These are phyloP conservation scores for Botryotinia convoluta DNA, from an alignment of 2,329 filamentous ascomycete genomes.

Conservation along the genomic window DNA sequence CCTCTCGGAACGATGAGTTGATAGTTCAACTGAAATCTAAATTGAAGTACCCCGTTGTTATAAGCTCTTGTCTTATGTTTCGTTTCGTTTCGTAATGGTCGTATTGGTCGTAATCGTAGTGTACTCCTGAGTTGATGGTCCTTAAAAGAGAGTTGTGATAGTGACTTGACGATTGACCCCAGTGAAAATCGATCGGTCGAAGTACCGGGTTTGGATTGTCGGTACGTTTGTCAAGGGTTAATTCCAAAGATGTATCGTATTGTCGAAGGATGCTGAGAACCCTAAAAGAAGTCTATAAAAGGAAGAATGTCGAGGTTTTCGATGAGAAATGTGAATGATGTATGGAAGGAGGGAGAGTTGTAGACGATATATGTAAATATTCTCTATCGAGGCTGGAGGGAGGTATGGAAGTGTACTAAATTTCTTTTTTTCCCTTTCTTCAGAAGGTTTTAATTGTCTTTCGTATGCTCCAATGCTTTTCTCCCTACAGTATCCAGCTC, in stretches of 20 bases:
- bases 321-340: constrained; percentile 10
- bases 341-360: constrained; percentile 2
- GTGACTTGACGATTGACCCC: constrained; percentile 4
- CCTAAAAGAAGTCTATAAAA: constrained; percentile 9
- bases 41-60: constrained; percentile 1
- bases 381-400: constrained; percentile 2
- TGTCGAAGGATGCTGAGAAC: constrained; percentile 1
- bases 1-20: not conserved
- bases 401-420: constrained; percentile 17
- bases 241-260: not conserved
- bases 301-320: constrained; percentile 17
- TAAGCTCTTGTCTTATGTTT: not conserved
- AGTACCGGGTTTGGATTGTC: not conserved
- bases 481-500: constrained; percentile 11
- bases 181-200: constrained; percentile 12
- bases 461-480: constrained; percentile 17
- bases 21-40: constrained; percentile 3
- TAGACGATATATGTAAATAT: constrained; percentile 12
- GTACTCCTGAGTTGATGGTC: not conserved
- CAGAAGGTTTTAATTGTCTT: constrained; percentile 19
- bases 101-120: constrained; percentile 1
- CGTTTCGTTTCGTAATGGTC: not conserved
- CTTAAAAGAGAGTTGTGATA: constrained; percentile 4
- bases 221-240: constrained; percentile 3
- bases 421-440: constrained; percentile 6